A percentile compares a stretch with the other conserved stretches of the same genome.
Conservation (phyloP, 805 yeast species). For the Wickerhamiella sergipiensis region DNA sequence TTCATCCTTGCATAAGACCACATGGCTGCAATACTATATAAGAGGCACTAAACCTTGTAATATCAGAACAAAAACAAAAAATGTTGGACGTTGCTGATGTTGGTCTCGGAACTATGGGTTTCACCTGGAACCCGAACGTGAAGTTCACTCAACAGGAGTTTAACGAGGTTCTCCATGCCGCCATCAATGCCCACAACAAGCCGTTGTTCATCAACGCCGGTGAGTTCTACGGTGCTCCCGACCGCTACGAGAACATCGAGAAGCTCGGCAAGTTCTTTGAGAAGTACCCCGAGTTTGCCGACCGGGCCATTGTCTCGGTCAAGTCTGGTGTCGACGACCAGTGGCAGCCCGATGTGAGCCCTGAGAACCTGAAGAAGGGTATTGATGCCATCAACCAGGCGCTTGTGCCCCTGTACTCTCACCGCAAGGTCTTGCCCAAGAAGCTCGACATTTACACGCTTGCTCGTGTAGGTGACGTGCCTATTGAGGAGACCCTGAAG, state of each 20-base stretch:
- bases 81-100: conserved; percentile 4
- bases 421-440: conserved; percentile 13
- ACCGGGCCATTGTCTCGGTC: conserved; percentile 45
- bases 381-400: conserved; percentile 30
- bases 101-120: conserved; percentile 75
- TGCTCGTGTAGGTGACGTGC: conserved; percentile 49
- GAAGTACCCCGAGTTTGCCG: conserved; percentile 41
- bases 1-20: neutral
- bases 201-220: conserved; percentile 55
- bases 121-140: conserved; percentile 47
- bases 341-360: conserved; percentile 36
- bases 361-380: conserved; percentile 34
- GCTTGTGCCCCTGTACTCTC: conserved; percentile 14
- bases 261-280: conserved; percentile 44
- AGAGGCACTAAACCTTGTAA: neutral
- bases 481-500: conserved; percentile 42
- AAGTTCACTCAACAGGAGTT: conserved; percentile 45
- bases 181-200: conserved; percentile 30
- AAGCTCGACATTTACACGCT: conserved; percentile 46
- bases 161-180: conserved; percentile 38
- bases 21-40: neutral
- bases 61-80: neutral
- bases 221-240: conserved; percentile 56
- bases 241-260: conserved; percentile 37
- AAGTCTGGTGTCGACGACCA: conserved; percentile 46